phyloP scores from a whole-genome alignment of 306 rosid species.

The Herpetospermum pedunculosum region DNA sequence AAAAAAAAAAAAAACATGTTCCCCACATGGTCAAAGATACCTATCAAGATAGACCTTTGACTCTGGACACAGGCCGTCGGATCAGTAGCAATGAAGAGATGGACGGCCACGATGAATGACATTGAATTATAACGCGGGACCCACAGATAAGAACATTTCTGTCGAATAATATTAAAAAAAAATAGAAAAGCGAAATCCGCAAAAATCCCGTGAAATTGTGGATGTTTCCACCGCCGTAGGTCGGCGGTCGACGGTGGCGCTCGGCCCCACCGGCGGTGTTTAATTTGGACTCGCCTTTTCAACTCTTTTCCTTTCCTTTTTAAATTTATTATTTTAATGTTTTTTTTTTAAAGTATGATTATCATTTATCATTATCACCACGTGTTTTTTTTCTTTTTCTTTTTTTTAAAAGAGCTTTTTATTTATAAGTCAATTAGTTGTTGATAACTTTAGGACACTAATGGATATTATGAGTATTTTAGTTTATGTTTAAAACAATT shows the following conservation, averaged over 20 bases:
- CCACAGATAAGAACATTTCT: background rate
- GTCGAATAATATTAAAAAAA: background rate
- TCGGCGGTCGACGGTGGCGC: background rate
- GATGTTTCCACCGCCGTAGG: background rate
- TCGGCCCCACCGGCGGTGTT: slow-evolving; percentile 2
- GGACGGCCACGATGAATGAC: background rate
- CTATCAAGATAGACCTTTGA: slow-evolving; percentile 48
- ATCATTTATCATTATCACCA: background rate
- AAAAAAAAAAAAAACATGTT: slow-evolving; percentile 16
- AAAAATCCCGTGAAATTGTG: background rate
- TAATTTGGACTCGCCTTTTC: background rate
- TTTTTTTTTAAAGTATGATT: background rate
- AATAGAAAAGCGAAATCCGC: background rate
- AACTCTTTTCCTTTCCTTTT: background rate
- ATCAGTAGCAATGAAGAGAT: background rate
- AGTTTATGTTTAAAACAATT: background rate
- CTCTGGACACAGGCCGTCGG: background rate
- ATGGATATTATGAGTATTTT: background rate
- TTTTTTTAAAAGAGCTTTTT: no score
- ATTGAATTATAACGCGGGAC: background rate
- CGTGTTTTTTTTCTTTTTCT: background rate
- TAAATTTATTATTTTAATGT: background rate
- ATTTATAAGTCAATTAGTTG: background rate
- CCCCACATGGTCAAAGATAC: slow-evolving; percentile 48
- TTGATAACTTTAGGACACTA: background rate